Conservation (phyloP, 192 early-diverging fungal species). For the Paraglomus brasilianum region DNA sequence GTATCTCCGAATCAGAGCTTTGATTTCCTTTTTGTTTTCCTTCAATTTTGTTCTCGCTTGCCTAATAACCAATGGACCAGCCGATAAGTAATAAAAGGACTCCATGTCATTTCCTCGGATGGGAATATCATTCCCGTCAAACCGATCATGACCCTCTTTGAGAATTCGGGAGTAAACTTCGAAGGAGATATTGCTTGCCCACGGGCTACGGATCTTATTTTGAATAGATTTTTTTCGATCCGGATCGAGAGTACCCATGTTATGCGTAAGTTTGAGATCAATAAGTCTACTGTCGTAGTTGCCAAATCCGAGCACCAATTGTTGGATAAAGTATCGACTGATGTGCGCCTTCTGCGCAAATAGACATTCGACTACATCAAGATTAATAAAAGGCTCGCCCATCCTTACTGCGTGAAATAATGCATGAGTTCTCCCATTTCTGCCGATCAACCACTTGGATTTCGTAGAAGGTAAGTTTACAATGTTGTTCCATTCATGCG, state of each 20-base stretch:
- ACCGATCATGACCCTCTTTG: neutral
- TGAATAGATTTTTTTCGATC: neutral
- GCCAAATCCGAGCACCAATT: neutral
- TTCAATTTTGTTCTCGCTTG: neutral
- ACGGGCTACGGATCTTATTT: neutral
- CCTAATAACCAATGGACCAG: neutral
- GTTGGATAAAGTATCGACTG: constrained; percentile 15
- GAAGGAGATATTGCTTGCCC: neutral
- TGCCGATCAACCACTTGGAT: neutral
- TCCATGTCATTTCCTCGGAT: constrained; percentile 21
- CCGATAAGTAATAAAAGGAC: constrained; percentile 4
- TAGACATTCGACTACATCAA: neutral
- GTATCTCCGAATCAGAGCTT: neutral
- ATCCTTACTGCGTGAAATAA: constrained; percentile 15
- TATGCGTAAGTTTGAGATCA: constrained; percentile 6
- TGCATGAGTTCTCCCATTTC: constrained; percentile 4
- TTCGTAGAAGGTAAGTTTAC: too few species aligned
- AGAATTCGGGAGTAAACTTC: neutral
- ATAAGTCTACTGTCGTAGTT: constrained; percentile 2
- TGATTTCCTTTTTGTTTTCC: neutral
- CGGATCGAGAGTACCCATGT: neutral
- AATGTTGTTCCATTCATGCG: too few species aligned
- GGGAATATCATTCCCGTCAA: neutral
- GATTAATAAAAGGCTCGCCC: neutral
- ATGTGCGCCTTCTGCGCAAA: neutral